Evolutionary conservation across 2,329 filamentous ascomycete species (phyloP), one percentile per base, ranked within the genome.

Genomic region (Xylariaceae sp.): DNA sequence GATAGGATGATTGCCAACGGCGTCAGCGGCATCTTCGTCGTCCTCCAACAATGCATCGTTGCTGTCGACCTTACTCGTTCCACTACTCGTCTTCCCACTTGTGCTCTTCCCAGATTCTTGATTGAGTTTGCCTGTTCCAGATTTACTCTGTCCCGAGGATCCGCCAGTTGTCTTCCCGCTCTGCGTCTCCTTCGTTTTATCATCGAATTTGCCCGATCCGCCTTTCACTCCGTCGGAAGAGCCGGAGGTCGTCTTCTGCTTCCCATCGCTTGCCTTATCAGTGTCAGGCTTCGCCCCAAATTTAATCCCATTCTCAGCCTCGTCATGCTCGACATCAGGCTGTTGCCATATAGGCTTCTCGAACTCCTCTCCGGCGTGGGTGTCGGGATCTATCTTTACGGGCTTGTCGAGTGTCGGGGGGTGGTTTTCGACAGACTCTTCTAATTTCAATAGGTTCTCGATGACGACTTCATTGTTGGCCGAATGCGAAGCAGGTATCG

Each of bases 1-100:
- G 56, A 79, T 76, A 4, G 75, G 73, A 51, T 79, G 76, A 13
- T 47, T 50, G 17, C 18, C 48, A 22, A 41, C 45, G 18, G 62
- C 50, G 48, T 51, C 60, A 17, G 59, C 52, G n/a, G 11, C 51
- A 39, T 57, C 55, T 18, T 50, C 47, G n/a, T 40, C 59, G 42
- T 47, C 47, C 38, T 41, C 38, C 31, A 40, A 42, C 13, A 44
- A 43, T 19, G 52, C 33, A 16, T 45, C 51, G 12, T 45, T 41
- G 12, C 42, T 41, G 34, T 44, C 18, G 17, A 18, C 14, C 17
- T 4, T 40, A 11, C 14, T 49, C 39, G 4, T 42, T 22, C 11
- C 14, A 3, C 16, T 31, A 14, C 6, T 42, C 11, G 22, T 6
- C 19, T 38, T 13, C 9, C 34, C 34, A 38, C 13, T 14, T 13